Conservation (phyloP, 2,329 filamentous ascomycete genomes). For the Scedosporium aurantiacum region DNA sequence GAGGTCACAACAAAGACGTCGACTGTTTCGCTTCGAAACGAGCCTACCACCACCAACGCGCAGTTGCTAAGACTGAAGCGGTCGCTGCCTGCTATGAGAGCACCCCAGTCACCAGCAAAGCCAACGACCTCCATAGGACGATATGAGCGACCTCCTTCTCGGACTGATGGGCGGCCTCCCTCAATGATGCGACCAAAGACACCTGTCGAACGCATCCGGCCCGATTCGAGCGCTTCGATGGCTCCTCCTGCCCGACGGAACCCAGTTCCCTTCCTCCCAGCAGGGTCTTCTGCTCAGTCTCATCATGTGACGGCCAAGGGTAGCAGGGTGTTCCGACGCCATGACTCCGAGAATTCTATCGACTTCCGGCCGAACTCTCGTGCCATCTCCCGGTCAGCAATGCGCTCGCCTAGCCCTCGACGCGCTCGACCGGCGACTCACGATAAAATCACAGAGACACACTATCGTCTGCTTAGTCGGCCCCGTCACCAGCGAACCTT, state of each 20-base stretch:
- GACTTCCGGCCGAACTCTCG: constrained; percentile 48
- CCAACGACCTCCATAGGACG: constrained; percentile 26
- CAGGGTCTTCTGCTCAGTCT: constrained; percentile 57
- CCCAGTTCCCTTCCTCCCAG: constrained; percentile 66
- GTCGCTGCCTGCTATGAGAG: constrained; percentile 49
- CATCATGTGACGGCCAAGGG: constrained; percentile 67
- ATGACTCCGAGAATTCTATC: constrained; percentile 64
- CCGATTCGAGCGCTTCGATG: constrained; percentile 14
- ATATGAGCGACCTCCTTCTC: constrained; percentile 49
- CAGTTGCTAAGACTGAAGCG: constrained; percentile 56
- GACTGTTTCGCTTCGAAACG: constrained; percentile 40
- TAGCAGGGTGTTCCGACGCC: constrained; percentile 61
- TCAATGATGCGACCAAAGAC: constrained; percentile 55
- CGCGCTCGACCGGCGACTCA: constrained; percentile 18
- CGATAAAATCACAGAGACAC: constrained; percentile 12
- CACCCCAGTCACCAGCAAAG: constrained; percentile 40
- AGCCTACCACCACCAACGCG: constrained; percentile 54
- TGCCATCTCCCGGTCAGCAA: constrained; percentile 43
- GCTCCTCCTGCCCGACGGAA: constrained; percentile 41
- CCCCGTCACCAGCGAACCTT: constrained; percentile 42
- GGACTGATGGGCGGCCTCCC: constrained; percentile 41
- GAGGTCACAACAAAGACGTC: constrained; percentile 45
- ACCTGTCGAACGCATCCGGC: constrained; percentile 50
- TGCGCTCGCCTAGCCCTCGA: constrained; percentile 51
- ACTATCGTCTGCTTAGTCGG: constrained; percentile 13